phyloP scores from a whole-genome alignment of 2,329 filamentous ascomycete genomes.

The Ophiostoma montium region DNA sequence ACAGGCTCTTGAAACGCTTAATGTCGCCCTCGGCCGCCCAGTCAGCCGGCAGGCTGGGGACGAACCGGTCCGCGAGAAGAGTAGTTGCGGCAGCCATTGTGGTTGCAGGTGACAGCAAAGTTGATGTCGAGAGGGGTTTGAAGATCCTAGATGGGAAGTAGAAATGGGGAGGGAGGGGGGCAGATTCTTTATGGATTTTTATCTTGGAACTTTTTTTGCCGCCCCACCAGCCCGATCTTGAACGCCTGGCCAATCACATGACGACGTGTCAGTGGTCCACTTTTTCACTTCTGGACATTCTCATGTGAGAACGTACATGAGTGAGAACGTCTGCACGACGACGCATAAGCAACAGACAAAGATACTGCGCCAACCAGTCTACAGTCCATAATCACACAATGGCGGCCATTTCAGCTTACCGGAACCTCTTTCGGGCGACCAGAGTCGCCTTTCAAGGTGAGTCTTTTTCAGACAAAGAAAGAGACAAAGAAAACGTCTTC shows the following conservation, averaged over 20 bases:
- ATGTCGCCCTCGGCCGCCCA: constrained; percentile 89
- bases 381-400: neutral
- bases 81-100: constrained; percentile 53
- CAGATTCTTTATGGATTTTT: constrained; percentile 11
- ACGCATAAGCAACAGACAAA: too few relatives aligned
- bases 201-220: neutral
- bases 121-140: constrained; percentile 5
- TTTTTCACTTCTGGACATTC: neutral
- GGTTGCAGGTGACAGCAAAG: neutral
- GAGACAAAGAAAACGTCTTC: neutral
- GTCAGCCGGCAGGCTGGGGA: constrained; percentile 63
- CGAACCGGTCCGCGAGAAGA: constrained; percentile 47
- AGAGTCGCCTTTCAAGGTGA: constrained; percentile 72
- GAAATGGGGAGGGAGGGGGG: neutral
- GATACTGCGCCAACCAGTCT: neutral
- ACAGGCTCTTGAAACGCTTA: constrained; percentile 67
- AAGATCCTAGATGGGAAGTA: neutral
- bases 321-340: too few relatives aligned
- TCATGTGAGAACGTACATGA: neutral
- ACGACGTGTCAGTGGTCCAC: neutral
- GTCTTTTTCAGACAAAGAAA: neutral
- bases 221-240: constrained; percentile 4
- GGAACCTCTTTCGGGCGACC: constrained; percentile 66
- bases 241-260: neutral
- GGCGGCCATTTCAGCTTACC: constrained; percentile 59